These are phyloP conservation scores for Saccharomycopsis vini DNA, from an alignment of 805 yeast species.

Conservation along the genomic window DNA sequence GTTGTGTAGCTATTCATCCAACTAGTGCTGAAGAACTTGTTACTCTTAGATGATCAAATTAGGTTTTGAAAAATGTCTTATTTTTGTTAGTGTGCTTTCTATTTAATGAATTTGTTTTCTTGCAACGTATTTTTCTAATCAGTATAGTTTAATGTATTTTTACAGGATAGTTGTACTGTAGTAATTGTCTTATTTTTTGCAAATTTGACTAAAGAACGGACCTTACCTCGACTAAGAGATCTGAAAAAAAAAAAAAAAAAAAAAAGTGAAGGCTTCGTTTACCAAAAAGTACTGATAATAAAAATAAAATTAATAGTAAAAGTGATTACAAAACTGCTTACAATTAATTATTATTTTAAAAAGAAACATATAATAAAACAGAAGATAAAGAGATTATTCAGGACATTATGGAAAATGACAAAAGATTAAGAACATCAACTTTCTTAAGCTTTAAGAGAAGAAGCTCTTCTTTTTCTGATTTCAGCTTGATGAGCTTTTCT, in stretches of 20 bases:
- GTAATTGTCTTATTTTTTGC: no score
- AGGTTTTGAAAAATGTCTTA: no score
- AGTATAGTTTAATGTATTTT: no score
- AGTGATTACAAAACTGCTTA: background rate
- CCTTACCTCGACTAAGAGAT: no score
- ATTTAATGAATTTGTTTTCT: no score
- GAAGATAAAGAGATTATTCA: slow-evolving; percentile 1
- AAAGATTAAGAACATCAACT: slow-evolving; percentile 1
- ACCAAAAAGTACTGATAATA: no score
- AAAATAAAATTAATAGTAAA: background rate
- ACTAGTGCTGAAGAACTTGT: slow-evolving; percentile 97
- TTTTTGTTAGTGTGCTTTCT: no score
- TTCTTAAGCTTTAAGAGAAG: slow-evolving; percentile 83
- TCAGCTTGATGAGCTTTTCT: slow-evolving; percentile 93
- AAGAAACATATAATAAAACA: slow-evolving; percentile 3
- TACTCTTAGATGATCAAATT: slow-evolving; percentile 44
- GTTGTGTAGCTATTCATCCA: slow-evolving; percentile 96
- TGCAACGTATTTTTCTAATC: no score
- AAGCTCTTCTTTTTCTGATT: slow-evolving; percentile 99
- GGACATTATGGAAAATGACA: background rate
- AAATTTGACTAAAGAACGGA: no score
- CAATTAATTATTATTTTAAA: background rate
- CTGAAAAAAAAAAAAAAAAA: no score
- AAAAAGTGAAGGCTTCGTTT: no score
- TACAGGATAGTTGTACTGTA: no score